Evolutionary conservation across 805 yeast species (phyloP), one percentile per base, ranked within the genome.

Genomic region (Cyberlindnera mississippiensis): DNA sequence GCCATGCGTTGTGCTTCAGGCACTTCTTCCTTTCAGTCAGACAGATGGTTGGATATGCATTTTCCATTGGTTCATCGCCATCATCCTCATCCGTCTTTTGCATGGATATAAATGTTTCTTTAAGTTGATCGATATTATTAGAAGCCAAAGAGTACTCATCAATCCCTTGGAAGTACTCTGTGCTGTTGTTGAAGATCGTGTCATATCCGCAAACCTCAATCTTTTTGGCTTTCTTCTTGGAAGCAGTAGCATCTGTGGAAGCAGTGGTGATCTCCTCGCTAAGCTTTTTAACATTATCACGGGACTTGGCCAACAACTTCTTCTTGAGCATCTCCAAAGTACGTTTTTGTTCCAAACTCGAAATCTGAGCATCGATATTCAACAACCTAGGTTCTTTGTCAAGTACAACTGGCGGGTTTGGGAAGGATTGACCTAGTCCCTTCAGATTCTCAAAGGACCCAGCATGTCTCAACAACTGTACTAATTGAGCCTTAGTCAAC

Each of bases 201-300:
- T 76, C 76, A 53, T 66, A 79, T 10, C 79, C 79, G 59, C 85
- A 80, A 4, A 78, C 60, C 31, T 78, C 82, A 19, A 68, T 44
- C 42, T 67, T 73, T 41, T 61, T 68, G n/a, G n/a, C n/a, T 7
- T 51, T 28, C 51, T 61, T 52, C 11, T 34, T 38, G 6, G 41
- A 24, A 8, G 33, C 10, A 10, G 41, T 20, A 8, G 33, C 10
- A 10, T 36, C 28, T 2, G 38, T 20, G 1, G 39, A 16, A 18
- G 39, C 3, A 13, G 27, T 32, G 3, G 42, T 36, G 18, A 59
- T 35, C 20, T 47, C 37, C 27, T 61, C 64, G 37, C 54, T 59
- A n/a, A 61, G 34, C 13, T 19, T 39, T 33, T 59, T 57, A 7
- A 57, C 33, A 19, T 53, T 55, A 11, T 60, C 63, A 30, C 54